These are phyloP conservation scores for Phytophthora tubulina DNA, from an alignment of 352 stramenopile genomes.

Conservation along the genomic window DNA sequence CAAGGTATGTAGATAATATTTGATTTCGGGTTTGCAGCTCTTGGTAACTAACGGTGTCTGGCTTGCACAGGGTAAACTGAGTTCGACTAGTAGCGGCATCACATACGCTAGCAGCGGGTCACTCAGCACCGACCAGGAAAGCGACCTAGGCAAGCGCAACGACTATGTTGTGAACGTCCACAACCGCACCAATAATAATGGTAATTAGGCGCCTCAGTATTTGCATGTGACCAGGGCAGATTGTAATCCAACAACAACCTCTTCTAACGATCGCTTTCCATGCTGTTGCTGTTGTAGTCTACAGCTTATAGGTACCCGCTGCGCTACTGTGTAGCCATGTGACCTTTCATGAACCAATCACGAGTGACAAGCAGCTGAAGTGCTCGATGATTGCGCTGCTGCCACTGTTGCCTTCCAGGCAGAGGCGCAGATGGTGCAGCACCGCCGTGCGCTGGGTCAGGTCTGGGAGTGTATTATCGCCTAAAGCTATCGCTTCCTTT, in stretches of 20 bases:
- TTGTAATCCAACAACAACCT: slow-evolving; percentile 19
- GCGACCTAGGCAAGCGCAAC: slow-evolving; percentile 25
- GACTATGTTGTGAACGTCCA: slow-evolving; percentile 47
- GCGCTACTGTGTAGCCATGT: background rate
- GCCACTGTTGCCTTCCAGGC: slow-evolving; percentile 44
- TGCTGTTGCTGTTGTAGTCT: background rate
- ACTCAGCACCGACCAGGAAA: slow-evolving; percentile 28
- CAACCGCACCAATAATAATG: slow-evolving; percentile 30
- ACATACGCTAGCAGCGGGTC: slow-evolving; percentile 41
- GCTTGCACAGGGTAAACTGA: slow-evolving; percentile 26
- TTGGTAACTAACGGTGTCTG: slow-evolving; percentile 12
- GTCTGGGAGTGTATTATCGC: slow-evolving; percentile 45
- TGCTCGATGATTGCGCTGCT: slow-evolving; percentile 19
- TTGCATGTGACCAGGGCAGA: slow-evolving; percentile 16
- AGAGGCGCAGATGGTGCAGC: slow-evolving; percentile 38
- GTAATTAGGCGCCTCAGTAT: slow-evolving; percentile 28
- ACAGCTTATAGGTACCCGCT: slow-evolving; percentile 11
- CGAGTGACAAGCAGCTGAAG: background rate
- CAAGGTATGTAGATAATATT: slow-evolving; percentile 42
- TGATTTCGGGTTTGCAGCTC: background rate
- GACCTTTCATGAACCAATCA: slow-evolving; percentile 11
- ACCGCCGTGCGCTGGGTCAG: slow-evolving; percentile 49
- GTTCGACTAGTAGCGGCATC: slow-evolving; percentile 26
- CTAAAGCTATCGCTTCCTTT: background rate
- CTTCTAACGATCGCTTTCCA: slow-evolving; percentile 14